Conservation (phyloP, 2,329 filamentous ascomycete genomes). For the Aspergillus candidus region DNA sequence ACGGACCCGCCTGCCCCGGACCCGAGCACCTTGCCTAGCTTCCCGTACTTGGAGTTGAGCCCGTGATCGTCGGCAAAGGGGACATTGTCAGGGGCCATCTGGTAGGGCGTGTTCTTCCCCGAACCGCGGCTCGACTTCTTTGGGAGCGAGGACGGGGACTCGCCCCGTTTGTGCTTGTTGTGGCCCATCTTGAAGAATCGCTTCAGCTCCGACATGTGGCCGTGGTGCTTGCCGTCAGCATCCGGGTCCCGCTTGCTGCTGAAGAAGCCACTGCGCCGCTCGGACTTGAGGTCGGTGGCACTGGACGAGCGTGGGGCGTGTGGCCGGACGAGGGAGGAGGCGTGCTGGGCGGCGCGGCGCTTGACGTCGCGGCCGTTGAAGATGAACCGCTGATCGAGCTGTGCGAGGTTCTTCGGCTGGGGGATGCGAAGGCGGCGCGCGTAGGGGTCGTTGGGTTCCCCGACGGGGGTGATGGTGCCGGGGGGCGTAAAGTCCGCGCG, state of each 20-base stretch:
- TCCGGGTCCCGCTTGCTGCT: constrained; percentile 50
- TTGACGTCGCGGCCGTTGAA: constrained; percentile 71
- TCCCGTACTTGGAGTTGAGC: constrained; percentile 85
- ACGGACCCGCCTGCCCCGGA: constrained; percentile 94
- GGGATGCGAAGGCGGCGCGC: constrained; percentile 72
- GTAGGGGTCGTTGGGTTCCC: constrained; percentile 79
- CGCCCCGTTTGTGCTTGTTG: constrained; percentile 60
- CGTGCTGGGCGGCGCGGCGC: constrained; percentile 50
- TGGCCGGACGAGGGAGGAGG: constrained; percentile 41
- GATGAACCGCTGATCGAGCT: constrained; percentile 75
- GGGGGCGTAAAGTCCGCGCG: constrained; percentile 51
- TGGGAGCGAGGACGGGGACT: constrained; percentile 57
- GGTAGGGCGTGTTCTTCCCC: constrained; percentile 50
- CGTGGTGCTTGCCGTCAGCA: constrained; percentile 48
- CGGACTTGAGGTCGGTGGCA: constrained; percentile 35
- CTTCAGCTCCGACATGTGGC: constrained; percentile 91
- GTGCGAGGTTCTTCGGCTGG: constrained; percentile 58
- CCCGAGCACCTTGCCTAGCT: constrained; percentile 87
- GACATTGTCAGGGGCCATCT: constrained; percentile 48
- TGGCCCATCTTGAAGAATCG: constrained; percentile 82
- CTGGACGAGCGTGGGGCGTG: constrained; percentile 44
- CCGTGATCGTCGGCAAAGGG: constrained; percentile 95
- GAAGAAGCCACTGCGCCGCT: constrained; percentile 52
- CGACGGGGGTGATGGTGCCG: constrained; percentile 70
- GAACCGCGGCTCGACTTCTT: constrained; percentile 51